Base-by-base conservation (phyloP, 371 early-diverging fungal genomes). In the Saksenaea oblongispora region DNA sequence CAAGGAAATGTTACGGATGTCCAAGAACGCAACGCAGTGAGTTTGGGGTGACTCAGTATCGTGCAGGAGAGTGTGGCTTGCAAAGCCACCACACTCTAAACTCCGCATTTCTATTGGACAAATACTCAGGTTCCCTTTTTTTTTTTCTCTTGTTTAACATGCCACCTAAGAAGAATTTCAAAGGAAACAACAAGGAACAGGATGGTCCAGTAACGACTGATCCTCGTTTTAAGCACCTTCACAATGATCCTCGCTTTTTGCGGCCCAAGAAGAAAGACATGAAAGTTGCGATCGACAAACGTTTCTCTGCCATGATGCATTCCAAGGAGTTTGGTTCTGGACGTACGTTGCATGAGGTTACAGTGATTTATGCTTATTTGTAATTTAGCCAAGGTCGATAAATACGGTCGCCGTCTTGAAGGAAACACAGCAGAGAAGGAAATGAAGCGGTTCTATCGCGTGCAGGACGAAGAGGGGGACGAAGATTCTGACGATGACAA, bases 211-310 rank as follows among this genome's bases (percentile, higher is more conserved):
- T 86, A 17, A 88, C 85, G 5, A 72, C 73, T 15, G 97, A 97
- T 77, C 69, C 91, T 39, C 90, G 98, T 56, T 98, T 98, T 70
- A 65, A 85, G 0, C 88, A 87, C 66, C 87, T 95, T 14, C 92
- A 93, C 66, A 72, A 86, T 47, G 96, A 98, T 79, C 96, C 96
- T 59, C 89, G 96, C 11, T 98, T 98, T 74, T 64, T 78, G 62
- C 76, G 89, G 64, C 90, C 95, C 26, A 89, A 89, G 66, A 92
- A 91, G 79, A 85, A 86, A 69, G 89, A 89, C 56, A 73, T 80
- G 63, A 96, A 96, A 75, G 88, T 98, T 58, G 84, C 85, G n/a
- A 85, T 98, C 36, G 98, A 98, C 82, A 79, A 86, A 56, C 92
- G 98, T 58, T 97, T 97, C 77, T 75, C 86, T 41, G 70, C 82